Base-by-base conservation (phyloP, 1,139 yeast species). In the Candida sp. region DNA sequence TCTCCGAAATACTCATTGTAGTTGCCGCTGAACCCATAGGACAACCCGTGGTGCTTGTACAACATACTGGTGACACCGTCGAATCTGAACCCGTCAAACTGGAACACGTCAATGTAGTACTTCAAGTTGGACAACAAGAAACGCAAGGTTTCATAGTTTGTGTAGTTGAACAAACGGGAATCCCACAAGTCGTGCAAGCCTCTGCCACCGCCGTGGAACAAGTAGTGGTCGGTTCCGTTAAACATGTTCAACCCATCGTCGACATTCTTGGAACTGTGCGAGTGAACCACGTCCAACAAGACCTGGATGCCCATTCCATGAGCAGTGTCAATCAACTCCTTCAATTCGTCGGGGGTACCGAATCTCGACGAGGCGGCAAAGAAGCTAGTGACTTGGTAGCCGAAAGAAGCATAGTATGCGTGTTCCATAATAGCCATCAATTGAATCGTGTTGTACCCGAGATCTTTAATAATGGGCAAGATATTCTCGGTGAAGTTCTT, bases 361-460 rank as follows among this genome's bases (percentile, higher is more conserved):
- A 78, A 94, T 57, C 98, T 80, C 7, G 98, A 92, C 42, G 96
- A 86, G 30, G 83, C 80, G 1, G 98, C 98, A 67, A 90, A 94
- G 65, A 93, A 94, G 54, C 88, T 90, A 39, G 98, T 93, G 32
- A 94, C 86, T 68, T 94, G 99, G 68, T 94, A 94, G 5, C 99
- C 99, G 68, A 94, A 94, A 0, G 97, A 90, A 1, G 98, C 99
- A 66, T 94, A 94, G 69, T 94, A 94, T 1, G 99, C 98, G 67
- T 94, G 99, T 69, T 94, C 99, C 99, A 94, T 94, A 47, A 94
- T 81, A 0, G 99, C 98, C 99, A 94, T 94, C 63, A 94, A 78
- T 70, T 94, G 99, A 60, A 94, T 88, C 6, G 97, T 86, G 66
- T 94, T 91, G 69, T 94, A 94, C 26, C 98, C 98, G 56, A 93